Evolutionary conservation across 2,329 filamentous ascomycete genomes (phyloP), one percentile per base, ranked within the genome.

Genomic region (Orbilia ellipsospora): DNA sequence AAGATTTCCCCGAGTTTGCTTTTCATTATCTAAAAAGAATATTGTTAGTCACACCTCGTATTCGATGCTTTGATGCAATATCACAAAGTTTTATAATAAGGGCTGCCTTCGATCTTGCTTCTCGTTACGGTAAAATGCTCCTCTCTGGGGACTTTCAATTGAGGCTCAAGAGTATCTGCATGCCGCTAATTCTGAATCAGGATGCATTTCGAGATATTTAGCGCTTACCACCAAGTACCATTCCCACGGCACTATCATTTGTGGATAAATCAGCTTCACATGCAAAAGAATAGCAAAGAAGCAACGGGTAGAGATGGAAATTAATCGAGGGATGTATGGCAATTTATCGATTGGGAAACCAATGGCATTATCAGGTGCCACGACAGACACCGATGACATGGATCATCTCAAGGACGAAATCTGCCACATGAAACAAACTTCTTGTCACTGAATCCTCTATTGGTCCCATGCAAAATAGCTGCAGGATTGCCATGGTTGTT

Each of bases 361-460:
- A 28, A 48, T 62, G 52, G 69, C 56, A 56, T 57, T 62, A 67
- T 67, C 69, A 73, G 69, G 61, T 73, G 69, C 63, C 69, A 73
- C 42, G 62, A 67, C 48, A 51, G 62, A 67, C 40, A 72, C 67
- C 67, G 67, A 60, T 28, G 16, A 54, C 67, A 72, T 72, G 67
- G 67, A 26, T 65, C 60, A 44, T 18, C 52, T 28, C 51, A 5
- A 40, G 57, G 44, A 59, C 8, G 36, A 54, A 44, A 40, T 40
- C 26, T 62, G 50, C 69, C 51, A 73, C 63, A 62, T 67, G 62
- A 67, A 73, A 73, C 62, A 67, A 10, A 36, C 16, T 54, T 51
- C 42, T 26, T 31, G 44, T 52, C 60, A 40, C 16, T 2, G 13
- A 18, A 31, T 4, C 23, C 18, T 1, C 44, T 48, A 65, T 65